Evolutionary conservation across 768 basidiomycete genomes (phyloP), one percentile per base, ranked within the genome.

Genomic region (Lanmaoa rubissima): DNA sequence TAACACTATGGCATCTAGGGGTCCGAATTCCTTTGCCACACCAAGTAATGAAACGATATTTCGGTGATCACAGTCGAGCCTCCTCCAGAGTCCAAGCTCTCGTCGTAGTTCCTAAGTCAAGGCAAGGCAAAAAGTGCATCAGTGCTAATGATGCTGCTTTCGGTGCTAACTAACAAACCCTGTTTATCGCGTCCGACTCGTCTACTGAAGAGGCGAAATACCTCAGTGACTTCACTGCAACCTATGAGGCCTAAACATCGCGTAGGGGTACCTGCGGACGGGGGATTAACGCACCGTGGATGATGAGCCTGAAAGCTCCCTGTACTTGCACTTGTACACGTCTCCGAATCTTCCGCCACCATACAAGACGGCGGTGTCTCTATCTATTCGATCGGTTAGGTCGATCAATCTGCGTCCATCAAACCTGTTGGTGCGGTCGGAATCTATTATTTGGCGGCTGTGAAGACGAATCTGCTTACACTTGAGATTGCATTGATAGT

Each of bases 31-130:
- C 13, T 53, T 61, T 26, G 65, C 48, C 10, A 61, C 39, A 11
- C 69, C 65, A 32, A 55, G 60, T 13, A 70, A 59, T 11, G 63
- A 62, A n/a, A 70, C 48, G 16, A 70, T 57, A 44, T 70, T 66
- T 4, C 26, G 48, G 47, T 65, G 61, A 16, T 21, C n/a, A 17
- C 4, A 3, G 11, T 51, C 32, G 2, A 70, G 53, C 44, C 57
- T 28, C 41, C 52, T 60, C 69, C 69, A 70, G 19, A 68, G 58
- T 16, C 60, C 57, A 16, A 68, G 52, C 46, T 69, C 68, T 39
- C 69, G 58, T 9, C 60, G 54, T 26, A 69, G 50, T 32, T 21
- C 36, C 52, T 48, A 34, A 21, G 43, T 26, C 24, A 26, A 32
- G 9, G 32, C 8, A 32, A 32, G 11, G 28, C 6, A 28, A 28